Percentiles rank a stretch among this genome's conserved stretches.
Evolutionary conservation across 768 basidiomycete genomes (phyloP).

Genomic region (Kwoniella heveanensis): DNA sequence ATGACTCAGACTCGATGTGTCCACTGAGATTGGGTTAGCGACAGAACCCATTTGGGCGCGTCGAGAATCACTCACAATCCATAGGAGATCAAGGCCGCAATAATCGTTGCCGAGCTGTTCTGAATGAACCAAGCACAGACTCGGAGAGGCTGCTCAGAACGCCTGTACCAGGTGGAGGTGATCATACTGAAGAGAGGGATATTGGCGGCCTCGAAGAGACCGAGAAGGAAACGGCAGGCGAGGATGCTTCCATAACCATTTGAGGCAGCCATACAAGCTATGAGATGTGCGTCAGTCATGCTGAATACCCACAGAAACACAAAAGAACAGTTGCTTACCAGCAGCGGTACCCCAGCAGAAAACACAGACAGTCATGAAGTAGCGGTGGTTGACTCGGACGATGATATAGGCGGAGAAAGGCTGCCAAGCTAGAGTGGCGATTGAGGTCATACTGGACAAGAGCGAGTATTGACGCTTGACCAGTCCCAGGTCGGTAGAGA

Average conservation of each 20-base stretch:
- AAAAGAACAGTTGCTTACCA: too few relatives aligned
- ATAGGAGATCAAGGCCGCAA: constrained; percentile 33
- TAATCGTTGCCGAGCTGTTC: constrained; percentile 40
- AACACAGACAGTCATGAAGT: constrained; percentile 36
- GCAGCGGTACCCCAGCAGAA: constrained; percentile 16
- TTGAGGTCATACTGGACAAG: constrained; percentile 25
- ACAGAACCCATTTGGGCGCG: neutral
- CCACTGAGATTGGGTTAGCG: constrained; percentile 17
- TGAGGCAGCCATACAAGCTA: constrained; percentile 18
- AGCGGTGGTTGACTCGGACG: constrained; percentile 43
- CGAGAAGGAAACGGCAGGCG: constrained; percentile 44
- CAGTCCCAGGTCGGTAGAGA: constrained; percentile 18
- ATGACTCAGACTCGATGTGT: constrained; percentile 20
- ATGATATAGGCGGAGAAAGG: constrained; percentile 46
- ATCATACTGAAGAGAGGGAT: constrained; percentile 33
- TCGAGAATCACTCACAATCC: constrained; percentile 20
- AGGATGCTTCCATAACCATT: constrained; percentile 23
- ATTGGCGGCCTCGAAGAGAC: constrained; percentile 49
- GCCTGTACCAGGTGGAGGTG: constrained; percentile 33
- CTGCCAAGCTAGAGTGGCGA: constrained; percentile 36
- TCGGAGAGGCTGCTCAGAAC: constrained; percentile 30
- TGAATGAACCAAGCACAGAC: constrained; percentile 37
- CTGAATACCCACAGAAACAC: neutral
- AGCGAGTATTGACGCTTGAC: constrained; percentile 19
- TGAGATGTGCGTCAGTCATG: neutral